Percentiles rank a stretch among this genome's conserved stretches.
phyloP scores from a whole-genome alignment of 1,139 yeast genomes.

The Geotrichum reessii region DNA sequence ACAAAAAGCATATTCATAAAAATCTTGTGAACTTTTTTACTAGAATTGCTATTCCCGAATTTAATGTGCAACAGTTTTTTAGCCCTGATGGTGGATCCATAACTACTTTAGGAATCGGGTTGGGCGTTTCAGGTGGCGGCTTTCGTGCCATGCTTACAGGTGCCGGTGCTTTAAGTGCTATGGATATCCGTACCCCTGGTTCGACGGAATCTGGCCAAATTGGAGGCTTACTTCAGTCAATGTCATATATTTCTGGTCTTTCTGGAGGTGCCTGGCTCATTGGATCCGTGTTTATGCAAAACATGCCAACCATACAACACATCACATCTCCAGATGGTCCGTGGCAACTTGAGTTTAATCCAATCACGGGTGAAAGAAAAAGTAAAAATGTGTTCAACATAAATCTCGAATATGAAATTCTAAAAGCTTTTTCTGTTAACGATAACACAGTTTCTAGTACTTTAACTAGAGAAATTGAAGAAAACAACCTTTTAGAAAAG shows the following conservation, averaged over 20 bases:
- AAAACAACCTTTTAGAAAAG: background rate
- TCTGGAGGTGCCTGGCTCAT: slow-evolving; percentile 87
- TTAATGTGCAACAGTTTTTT: slow-evolving; percentile 6
- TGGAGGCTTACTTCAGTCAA: slow-evolving; percentile 70
- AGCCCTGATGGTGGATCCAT: background rate
- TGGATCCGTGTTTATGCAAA: slow-evolving; percentile 73
- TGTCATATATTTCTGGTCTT: slow-evolving; percentile 71
- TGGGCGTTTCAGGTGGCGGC: slow-evolving; percentile 81
- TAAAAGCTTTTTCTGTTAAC: background rate
- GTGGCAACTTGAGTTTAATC: slow-evolving; percentile 59
- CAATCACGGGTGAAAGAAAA: slow-evolving; percentile 9
- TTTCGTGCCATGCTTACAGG: slow-evolving; percentile 76
- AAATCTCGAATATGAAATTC: background rate
- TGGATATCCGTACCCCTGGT: slow-evolving; percentile 61
- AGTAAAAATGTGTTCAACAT: background rate
- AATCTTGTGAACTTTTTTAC: slow-evolving; percentile 6
- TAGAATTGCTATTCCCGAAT: slow-evolving; percentile 13
- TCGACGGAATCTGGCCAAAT: slow-evolving; percentile 52
- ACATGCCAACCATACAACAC: slow-evolving; percentile 69
- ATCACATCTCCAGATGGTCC: slow-evolving; percentile 45
- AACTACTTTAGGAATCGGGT: slow-evolving; percentile 42
- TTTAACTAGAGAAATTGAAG: background rate
- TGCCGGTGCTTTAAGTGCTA: slow-evolving; percentile 70
- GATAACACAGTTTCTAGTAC: background rate
- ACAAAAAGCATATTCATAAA: slow-evolving; percentile 4